These are phyloP conservation scores for Magnaporthales sp. DNA, from an alignment of 2,329 filamentous ascomycete species.

Conservation along the genomic window DNA sequence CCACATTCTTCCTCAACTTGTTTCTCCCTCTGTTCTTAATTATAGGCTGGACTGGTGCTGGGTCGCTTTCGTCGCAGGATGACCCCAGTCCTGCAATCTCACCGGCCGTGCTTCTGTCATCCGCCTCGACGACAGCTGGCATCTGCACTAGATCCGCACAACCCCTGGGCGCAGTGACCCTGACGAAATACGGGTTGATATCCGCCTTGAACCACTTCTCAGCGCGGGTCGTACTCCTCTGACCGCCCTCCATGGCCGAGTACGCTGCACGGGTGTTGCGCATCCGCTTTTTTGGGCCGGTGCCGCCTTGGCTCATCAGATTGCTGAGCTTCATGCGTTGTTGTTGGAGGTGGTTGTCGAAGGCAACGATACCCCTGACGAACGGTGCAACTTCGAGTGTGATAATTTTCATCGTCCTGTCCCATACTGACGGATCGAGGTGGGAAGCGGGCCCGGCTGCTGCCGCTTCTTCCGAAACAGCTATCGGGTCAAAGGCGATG, in stretches of 20 bases:
- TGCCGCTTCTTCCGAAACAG: constrained; percentile 31
- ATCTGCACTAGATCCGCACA: constrained; percentile 14
- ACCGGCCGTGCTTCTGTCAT: neutral
- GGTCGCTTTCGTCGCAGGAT: neutral
- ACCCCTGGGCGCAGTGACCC: constrained; percentile 39
- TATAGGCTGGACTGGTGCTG: neutral
- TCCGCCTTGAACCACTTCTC: constrained; percentile 58
- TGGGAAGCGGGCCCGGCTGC: constrained; percentile 24
- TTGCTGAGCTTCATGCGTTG: constrained; percentile 50
- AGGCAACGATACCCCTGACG: constrained; percentile 74
- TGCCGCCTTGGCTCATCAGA: constrained; percentile 35
- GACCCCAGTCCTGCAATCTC: neutral
- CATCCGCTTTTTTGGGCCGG: constrained; percentile 37
- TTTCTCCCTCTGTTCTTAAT: neutral
- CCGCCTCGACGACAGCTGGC: neutral
- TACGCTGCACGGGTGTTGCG: constrained; percentile 62
- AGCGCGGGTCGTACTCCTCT: constrained; percentile 50
- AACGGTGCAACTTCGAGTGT: constrained; percentile 78
- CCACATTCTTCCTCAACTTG: neutral
- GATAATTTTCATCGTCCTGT: constrained; percentile 58
- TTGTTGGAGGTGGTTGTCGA: constrained; percentile 62
- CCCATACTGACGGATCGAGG: constrained; percentile 66
- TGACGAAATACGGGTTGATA: constrained; percentile 45
- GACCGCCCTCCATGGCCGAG: constrained; percentile 61
- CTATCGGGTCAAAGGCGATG: constrained; percentile 52